Evolutionary conservation across 768 basidiomycete species (phyloP), one percentile per base, ranked within the genome.

Genomic region (Porphyrellus cyaneotinctus): DNA sequence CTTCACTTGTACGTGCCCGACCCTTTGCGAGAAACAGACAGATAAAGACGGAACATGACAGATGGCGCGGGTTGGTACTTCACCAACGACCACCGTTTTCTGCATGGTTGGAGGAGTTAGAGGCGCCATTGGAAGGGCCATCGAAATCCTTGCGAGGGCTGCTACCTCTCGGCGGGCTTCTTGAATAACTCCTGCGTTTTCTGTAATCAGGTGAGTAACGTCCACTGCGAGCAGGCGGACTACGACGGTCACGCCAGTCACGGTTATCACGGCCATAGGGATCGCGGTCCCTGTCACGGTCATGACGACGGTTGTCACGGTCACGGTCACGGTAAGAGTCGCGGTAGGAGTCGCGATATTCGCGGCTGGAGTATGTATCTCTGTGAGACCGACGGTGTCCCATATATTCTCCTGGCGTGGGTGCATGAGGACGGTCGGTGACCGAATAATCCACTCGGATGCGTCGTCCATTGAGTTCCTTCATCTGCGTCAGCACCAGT

Each of bases 331-430:
- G 72, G 68, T 66, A 47, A 0, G 69, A 69, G 18, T 69, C 76
- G 51, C 80, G 75, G 51, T 76, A 72, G 42, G 72, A 68, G 54
- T 78, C 75, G 54, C 78, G 73, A 39, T 55, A 73, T 62, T 84
- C 75, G 49, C 75, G 75, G 53, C 72, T 59, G 1, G 67, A 69
- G 51, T 75, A 73, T 8, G 70, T 65, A 57, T 78, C 81, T 53
- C 81, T 77, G 63, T 72, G 64, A 52, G 70, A 66, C 49, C 88
- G 87, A 44, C 89, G 83, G 59, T 91, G 88, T 13, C 95, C 93
- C 91, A 95, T 95, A 70, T 97, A 99, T 74, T 97, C 91, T 55
- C 95, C 95, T 5, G 95, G 95, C 11, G 95, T 99, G 10, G 97
- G 92, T 14, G 89, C 86, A 71, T 99, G 95, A 23, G 95, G 91